Base-by-base conservation (phyloP, 768 basidiomycete species). In the Mycena latifolia region DNA sequence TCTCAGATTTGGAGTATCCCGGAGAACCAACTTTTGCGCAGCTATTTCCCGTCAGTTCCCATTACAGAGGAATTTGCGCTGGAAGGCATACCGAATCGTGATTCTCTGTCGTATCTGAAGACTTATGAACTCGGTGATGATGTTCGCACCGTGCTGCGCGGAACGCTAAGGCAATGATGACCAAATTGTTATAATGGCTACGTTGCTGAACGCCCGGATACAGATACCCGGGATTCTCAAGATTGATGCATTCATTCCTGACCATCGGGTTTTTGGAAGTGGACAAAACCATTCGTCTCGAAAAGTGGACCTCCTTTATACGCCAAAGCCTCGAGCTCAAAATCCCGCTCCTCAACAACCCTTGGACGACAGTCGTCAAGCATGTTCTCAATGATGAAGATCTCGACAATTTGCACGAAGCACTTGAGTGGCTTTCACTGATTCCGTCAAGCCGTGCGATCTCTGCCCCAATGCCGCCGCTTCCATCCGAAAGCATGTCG, bases 1-100 rank as follows among this genome's bases (percentile, higher is more conserved):
- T 25, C 28, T 28, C 65, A 91, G 90, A 69, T 78, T 7, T 78
- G 75, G 57, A 76, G 81, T 22, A 84, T 94, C 25, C 72, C 82
- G 0, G 89, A 88, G 3, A 76, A 84, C 15, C 73, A 83, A 20
- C 71, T 97, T 22, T 78, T 96, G 61, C 75, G 77, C 54, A 79
- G 81, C 5, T 77, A 84, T 70, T 95, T 96, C 76, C 82, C 86
- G 0, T 74, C 86, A n/a, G 83, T 98, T 6, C 89, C 92, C 0
- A 78, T 94, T 35, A 85, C 88, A 20, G 77, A 82, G 14, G 84
- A 87, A 3, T 81, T 94, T 46, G 81, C 79, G 51, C 78, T 97
- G 18, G 95, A 98, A 72, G 96, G 96, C 0, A 77, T 97, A 2
- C 89, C 96, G 24, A 98, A 98, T 75, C 81, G 95, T 29, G 86